Evolutionary conservation across 768 basidiomycete genomes (phyloP), one percentile per base, ranked within the genome.

Genomic region (Boletus pseudo-olivaceus): DNA sequence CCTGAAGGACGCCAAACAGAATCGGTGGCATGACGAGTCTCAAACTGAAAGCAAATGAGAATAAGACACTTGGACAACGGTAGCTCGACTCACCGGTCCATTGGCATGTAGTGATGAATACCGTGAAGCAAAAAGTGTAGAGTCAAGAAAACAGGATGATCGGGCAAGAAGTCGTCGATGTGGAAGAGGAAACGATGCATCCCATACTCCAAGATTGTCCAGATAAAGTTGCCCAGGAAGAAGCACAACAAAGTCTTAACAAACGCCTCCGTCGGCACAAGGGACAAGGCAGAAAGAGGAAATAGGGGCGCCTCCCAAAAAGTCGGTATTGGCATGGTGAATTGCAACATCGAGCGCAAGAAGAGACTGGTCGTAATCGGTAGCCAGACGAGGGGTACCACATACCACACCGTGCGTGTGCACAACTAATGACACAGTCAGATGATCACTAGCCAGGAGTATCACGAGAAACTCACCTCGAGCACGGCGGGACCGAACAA

Each of bases 131-230:
- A 68, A 74, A 99, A 99, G 68, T 99, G 97, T 26, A 98, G 67
- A 40, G 84, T 83, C 65, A 98, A 77, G 72, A 88, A 90, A 48
- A 75, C 73, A 6, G 88, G 87, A 53, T 75, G 78, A 71, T 99
- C 97, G 3, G 97, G 97, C 20, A 99, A 81, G 64, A 78, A 71
- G 9, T 83, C 78, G 66, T 99, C 97, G 62, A 99, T 75, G 71
- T 99, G 97, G 84, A 99, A 99, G 47, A 99, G 74, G 83, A 98
- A 98, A 39, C 97, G 87, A 72, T 99, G 97, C 64, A 99, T 74
- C 12, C 78, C 75, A 68, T 98, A 99, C 72, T 98, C 97, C 69
- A 97, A 73, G 54, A 97, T 68, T 0, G 97, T 98, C 96, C 96
- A 99, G 52, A 96, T 77, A 47, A 97, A 32, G 68, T 92, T 94